Percentiles rank a stretch among this genome's conserved stretches.
Conservation (phyloP, 208 protist species). For the Trypanosoma avium region DNA sequence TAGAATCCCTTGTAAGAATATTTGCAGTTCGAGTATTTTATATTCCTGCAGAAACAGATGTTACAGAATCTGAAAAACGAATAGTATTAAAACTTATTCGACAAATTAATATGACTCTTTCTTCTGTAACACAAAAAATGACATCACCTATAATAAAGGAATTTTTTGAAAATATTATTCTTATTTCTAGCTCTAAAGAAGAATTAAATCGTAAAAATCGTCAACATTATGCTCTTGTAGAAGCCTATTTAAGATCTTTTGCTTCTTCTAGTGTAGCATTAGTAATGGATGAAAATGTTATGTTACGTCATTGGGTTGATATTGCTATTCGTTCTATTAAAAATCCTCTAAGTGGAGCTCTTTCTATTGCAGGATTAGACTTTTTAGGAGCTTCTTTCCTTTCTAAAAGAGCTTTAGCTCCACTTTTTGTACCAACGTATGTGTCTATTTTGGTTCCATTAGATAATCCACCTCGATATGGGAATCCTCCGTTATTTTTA, state of each 20-base stretch:
- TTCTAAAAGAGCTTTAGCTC: constrained; percentile 52
- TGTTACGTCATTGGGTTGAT: constrained; percentile 74
- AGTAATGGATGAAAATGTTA: constrained; percentile 46
- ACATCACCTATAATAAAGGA: constrained; percentile 5
- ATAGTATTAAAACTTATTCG: constrained; percentile 3
- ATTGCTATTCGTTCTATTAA: constrained; percentile 45
- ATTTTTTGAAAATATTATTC: constrained; percentile 20
- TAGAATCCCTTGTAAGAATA: constrained; percentile 42
- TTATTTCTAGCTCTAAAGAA: constrained; percentile 14
- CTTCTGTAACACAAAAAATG: constrained; percentile 23
- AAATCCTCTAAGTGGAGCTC: constrained; percentile 39
- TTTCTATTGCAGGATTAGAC: constrained; percentile 59
- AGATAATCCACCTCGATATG: constrained; percentile 31
- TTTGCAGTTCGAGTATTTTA: constrained; percentile 53
- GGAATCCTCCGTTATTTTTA: constrained; percentile 45
- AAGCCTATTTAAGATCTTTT: constrained; percentile 69
- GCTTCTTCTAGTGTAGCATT: constrained; percentile 54
- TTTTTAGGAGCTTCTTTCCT: constrained; percentile 68
- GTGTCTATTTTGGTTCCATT: constrained; percentile 55
- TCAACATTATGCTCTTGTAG: constrained; percentile 58
- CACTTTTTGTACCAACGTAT: constrained; percentile 80
- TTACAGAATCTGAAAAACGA: constrained; percentile 25
- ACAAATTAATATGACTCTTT: constrained; percentile 6
- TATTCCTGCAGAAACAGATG: constrained; percentile 10
- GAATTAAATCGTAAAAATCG: constrained; percentile 25